Evolutionary conservation across 2,329 filamentous ascomycete species (phyloP), one percentile per base, ranked within the genome.

Genomic region (Aspergillus bombycis): DNA sequence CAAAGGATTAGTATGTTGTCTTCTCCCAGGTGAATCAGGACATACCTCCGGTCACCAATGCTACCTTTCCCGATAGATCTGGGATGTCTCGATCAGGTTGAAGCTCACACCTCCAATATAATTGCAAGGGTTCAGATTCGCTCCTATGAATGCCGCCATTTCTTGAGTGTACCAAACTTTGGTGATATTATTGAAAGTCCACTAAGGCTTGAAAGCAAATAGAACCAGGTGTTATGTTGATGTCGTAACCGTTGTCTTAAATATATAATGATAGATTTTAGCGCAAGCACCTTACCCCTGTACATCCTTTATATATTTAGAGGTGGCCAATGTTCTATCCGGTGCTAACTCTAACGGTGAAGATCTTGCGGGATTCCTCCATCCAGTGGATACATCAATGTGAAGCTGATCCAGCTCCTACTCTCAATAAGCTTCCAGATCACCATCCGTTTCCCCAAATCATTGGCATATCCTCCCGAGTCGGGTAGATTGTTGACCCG

Each of bases 11-110:
- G 16, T 30, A 28, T 4, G 23, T 23, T 5, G 7, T 11, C 11
- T 11, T 16, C 16, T 8, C 3, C 3, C 3, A 14, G 3, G 26
- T 30, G 14, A 28, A 11, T 3, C 16, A 57, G 26, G 1, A 63
- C 50, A n/a, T 62, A 76, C 76, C 77, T 38, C 77, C 77, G 10
- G 76, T 79, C 16, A 79, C 68, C 9, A 79, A 57, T 8, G 74
- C 67, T n/a, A 78, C 72, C 62, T 75, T 78, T 5, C 71, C 75
- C 4, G 69, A 38, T 6, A 79, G 65, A 58, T 76, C 69, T 7
- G 70, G 69, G 30, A 79, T 78, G 48, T 79, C 76, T 7, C 41
- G 68, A 32, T 76, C 69, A 6, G 77, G 12, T 65, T 62, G 58
- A 77, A 78, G 53, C 53, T 64, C n/a, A 72, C 67, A 38, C 68